Evolutionary conservation across 257 asterid species (phyloP), one percentile per base, ranked within the genome.

Genomic region (Thymus mandschuricus): DNA sequence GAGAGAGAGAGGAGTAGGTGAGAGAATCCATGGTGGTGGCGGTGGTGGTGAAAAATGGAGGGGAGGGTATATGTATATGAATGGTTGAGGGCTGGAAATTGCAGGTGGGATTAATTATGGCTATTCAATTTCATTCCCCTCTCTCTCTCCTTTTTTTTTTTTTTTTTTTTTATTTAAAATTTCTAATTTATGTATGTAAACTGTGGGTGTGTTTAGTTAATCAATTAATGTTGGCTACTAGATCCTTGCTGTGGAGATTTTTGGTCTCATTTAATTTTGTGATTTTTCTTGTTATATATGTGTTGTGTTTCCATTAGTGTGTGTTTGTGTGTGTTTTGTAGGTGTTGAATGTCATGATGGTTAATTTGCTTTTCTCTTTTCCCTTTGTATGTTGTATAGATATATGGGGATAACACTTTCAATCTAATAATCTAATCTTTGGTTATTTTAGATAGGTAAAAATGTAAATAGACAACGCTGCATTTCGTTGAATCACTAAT

Each of bases 21-120:
- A 88, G 64, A 3, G 76, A 78, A 40, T 70, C 93, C 97, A 91
- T 80, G 51, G 73, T 12, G 62, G 50, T 21, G 21, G 8, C 5
- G 40, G 2, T 3, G 28, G 49, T 6, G 4, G 34, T 45, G 60
- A 64, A 2, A 34, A 54, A 55, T n/a, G 55, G 66, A 56, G 30
- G 59, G 43, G 40, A 43, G 56, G 28, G 58, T 38, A 43, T 10
- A 45, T 31, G 68, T 81, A 71, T 76, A 82, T 58, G 35, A 78
- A 75, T 3, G 59, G 62, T 6, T 30, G 2, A 64, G 45, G 60
- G 89, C 82, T 67, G 58, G 83, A 86, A 84, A 64, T 78, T 78
- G 74, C 59, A 71, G 87, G 80, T 83, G 49, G 62, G 73, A 48
- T 66, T 74, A 82, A 72, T 85, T 61, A 80, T 80, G 62, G 81